These are phyloP conservation scores for Phytophthora sojae DNA, from an alignment of 352 stramenopile species.

Conservation along the genomic window DNA sequence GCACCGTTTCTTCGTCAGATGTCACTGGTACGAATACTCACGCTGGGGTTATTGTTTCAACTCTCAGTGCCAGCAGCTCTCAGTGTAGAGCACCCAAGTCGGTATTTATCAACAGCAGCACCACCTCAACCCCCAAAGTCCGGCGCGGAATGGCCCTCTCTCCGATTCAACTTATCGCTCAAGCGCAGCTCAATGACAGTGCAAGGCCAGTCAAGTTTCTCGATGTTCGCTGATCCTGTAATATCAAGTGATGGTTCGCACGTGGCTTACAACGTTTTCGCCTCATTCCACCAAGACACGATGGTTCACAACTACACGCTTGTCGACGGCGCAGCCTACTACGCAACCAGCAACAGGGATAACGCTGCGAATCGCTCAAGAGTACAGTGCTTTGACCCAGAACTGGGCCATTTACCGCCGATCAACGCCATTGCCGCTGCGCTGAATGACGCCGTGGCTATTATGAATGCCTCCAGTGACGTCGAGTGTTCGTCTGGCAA, in stretches of 20 bases:
- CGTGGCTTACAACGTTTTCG: constrained; percentile 27
- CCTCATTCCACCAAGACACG: constrained; percentile 9
- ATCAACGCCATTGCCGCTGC: constrained; percentile 14
- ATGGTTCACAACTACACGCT: constrained; percentile 21
- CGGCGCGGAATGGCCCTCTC: constrained; percentile 22
- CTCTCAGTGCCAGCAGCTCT: neutral
- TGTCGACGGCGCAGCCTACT: neutral
- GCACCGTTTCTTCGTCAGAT: too few relatives aligned
- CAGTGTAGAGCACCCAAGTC: neutral
- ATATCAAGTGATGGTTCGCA: neutral
- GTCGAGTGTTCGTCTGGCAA: neutral
- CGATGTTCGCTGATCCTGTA: constrained; percentile 27
- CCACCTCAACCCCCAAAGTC: neutral
- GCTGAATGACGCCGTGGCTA: neutral
- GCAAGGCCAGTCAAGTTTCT: constrained; percentile 33
- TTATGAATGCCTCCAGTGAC: neutral
- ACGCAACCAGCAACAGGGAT: neutral
- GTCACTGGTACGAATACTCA: too few relatives aligned
- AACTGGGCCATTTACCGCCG: constrained; percentile 3
- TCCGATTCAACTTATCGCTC: constrained; percentile 39
- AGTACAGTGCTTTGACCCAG: constrained; percentile 2
- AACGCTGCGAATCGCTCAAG: neutral
- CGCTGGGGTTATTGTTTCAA: too few relatives aligned
- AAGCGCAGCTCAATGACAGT: constrained; percentile 43
- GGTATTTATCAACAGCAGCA: neutral